Evolutionary conservation across 116 monocot species (phyloP), one percentile per base, ranked within the genome.

Genomic region (Zostera marina): DNA sequence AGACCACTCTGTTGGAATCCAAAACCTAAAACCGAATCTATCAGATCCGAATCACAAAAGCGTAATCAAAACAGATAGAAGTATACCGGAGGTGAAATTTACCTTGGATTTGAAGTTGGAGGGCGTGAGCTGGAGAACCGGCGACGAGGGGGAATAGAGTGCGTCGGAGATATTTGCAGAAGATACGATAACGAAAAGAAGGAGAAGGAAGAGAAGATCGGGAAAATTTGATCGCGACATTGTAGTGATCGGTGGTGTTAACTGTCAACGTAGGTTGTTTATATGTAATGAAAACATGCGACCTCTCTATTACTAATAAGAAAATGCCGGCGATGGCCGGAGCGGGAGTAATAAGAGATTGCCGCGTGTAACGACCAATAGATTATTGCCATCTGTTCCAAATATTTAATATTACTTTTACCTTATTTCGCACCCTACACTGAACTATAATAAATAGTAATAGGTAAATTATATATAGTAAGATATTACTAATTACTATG

Each of bases 41-140:
- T 8, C 26, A 9, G 22, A 4, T 54, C 56, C 54, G 24, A 47
- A 11, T 9, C 9, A 16, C 22, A 9, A 24, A 11, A 60, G 39
- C 8, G 39, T 43, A 10, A 47, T 26, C 22, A 42, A 49, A 25
- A 49, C 47, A 53, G n/a, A 64, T 22, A 43, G 4, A 12, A 60
- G 22, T 9, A 47, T 13, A 13, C 43, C 17, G n/a, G 20, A 13
- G 4, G 32, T n/a, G 52, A 19, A 23, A 12, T 12, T 22, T 1
- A 93, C 96, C 89, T 96, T 96, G 53, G 89, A 96, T 72, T 89
- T 96, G 85, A 96, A 96, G 63, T 96, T 96, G 66, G 82, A 72
- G 41, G 96, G 89, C 17, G 63, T 85, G 63, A 96, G 71, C 54
- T 96, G 89, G 58, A 96, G 52, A 24, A 96, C 96, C 19, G 96